These are phyloP conservation scores for Solanum rostratum DNA, from an alignment of 257 asterid species.

Conservation along the genomic window DNA sequence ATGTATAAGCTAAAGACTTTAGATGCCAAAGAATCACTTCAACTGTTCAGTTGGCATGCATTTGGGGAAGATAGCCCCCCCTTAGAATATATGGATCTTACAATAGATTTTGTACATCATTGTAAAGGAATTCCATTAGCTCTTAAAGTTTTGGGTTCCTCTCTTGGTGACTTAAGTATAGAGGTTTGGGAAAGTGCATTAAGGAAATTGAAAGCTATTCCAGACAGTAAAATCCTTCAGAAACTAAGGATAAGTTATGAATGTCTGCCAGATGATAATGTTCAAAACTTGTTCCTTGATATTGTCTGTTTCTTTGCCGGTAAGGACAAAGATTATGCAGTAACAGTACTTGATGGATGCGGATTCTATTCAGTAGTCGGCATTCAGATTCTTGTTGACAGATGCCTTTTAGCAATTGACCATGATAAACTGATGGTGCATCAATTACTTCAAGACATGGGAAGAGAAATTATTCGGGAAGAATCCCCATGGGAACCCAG, in stretches of 20 bases:
- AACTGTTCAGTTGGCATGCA: constrained; percentile 4
- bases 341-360: neutral
- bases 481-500: constrained; percentile 1
- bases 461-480: constrained; percentile 6
- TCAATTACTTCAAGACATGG: constrained; percentile 7
- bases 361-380: neutral
- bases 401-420: neutral
- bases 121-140: constrained; percentile 7
- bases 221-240: neutral
- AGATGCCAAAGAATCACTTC: neutral
- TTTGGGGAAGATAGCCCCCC: neutral
- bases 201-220: neutral
- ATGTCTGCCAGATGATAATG: neutral
- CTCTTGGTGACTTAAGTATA: neutral
- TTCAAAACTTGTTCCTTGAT: neutral
- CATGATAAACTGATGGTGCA: constrained; percentile 1
- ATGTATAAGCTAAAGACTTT: neutral
- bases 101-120: neutral
- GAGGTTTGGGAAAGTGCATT: constrained; percentile 3
- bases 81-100: neutral
- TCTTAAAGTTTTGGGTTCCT: constrained; percentile 11
- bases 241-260: constrained; percentile 1
- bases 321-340: neutral
- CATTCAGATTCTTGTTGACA: neutral
- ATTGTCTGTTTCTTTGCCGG: constrained; percentile 5